Evolutionary conservation across 176 grass and related monocot species (phyloP).

Genomic region (Juncus effusus): DNA sequence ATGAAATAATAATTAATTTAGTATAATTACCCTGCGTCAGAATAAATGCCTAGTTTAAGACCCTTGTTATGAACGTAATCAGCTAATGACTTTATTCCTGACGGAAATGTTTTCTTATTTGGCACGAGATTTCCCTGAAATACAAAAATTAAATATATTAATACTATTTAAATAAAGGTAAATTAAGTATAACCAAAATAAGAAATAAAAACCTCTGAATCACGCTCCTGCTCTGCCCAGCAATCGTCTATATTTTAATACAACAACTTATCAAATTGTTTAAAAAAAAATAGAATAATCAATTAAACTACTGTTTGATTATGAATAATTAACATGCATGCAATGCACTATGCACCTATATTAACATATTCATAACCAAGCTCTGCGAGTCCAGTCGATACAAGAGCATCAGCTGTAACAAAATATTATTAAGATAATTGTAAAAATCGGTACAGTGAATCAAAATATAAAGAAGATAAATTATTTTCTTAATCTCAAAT

Average conservation of each 20-base stretch:
- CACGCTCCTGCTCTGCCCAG: conserved; percentile 66
- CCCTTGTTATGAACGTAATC: conserved; percentile 87
- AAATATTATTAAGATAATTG: conserved; percentile 1
- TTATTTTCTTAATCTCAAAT: too few relatives aligned
- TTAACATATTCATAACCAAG: conserved; percentile 84
- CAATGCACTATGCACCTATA: conserved; percentile 40
- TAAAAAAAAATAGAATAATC: neutral
- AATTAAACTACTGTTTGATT: neutral
- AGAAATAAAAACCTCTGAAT: conserved; percentile 36
- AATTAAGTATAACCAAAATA: conserved; percentile 7
- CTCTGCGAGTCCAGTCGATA: conserved; percentile 69
- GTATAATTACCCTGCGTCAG: conserved; percentile 68
- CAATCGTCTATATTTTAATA: conserved; percentile 61
- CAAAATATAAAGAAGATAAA: conserved; percentile 1
- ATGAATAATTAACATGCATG: neutral
- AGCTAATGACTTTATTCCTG: conserved; percentile 75
- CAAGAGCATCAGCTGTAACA: conserved; percentile 61
- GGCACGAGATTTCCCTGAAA: conserved; percentile 56
- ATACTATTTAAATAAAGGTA: too few relatives aligned
- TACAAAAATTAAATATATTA: too few relatives aligned
- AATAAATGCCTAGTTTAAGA: conserved; percentile 90
- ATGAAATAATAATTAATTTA: neutral
- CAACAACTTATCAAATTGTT: neutral
- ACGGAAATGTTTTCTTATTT: conserved; percentile 56
- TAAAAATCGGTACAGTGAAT: neutral